Evolutionary conservation across 257 asterid species (phyloP), one percentile per base, ranked within the genome.

Genomic region (Solanum verrucosum): DNA sequence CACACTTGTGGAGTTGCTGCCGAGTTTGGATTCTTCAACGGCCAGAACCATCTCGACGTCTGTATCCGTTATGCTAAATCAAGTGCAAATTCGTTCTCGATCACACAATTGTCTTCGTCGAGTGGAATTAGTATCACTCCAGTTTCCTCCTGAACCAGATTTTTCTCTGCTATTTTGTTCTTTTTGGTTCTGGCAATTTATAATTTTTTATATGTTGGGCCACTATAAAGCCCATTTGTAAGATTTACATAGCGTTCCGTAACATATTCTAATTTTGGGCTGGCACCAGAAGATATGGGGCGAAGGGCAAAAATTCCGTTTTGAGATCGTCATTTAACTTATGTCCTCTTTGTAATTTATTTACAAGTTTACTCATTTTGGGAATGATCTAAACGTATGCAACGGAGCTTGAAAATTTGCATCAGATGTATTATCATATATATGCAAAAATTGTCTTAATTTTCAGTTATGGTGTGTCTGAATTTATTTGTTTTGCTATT

Each of bases 11-110:
- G 29, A 52, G 98, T 92, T 23, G 97, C 93, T 18, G 93, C 95
- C 44, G 95, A 95, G 18, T 81, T 44, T 93, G 88, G 92, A 91
- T 18, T 94, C 92, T 9, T 93, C 96, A 87, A 93, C 98, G 79
- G 98, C 93, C 38, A 96, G 96, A 38, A 93, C 91, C 95, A 94
- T 94, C 25, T 84, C 90, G 29, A 95, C 92, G 90, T 95, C 98
- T 84, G 95, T 88, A 74, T 93, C 96, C 79, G 90, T 91, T 63
- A 93, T 94, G 92, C 92, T 60, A 86, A 46, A 46, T 46, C 56
- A 46, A 46, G 20, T 13, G 7, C 16, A 46, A 46, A 35, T 16
- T 70, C 70, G 3, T 44, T 79, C 3, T 42, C 38, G 84, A 42
- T 78, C 63, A n/a, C 84, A 42, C 84, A 40, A 42, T 78, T 25